Percentiles rank a stretch among this genome's conserved stretches.
Conservation (phyloP, 805 yeast genomes). For the Ogataea henricii region DNA sequence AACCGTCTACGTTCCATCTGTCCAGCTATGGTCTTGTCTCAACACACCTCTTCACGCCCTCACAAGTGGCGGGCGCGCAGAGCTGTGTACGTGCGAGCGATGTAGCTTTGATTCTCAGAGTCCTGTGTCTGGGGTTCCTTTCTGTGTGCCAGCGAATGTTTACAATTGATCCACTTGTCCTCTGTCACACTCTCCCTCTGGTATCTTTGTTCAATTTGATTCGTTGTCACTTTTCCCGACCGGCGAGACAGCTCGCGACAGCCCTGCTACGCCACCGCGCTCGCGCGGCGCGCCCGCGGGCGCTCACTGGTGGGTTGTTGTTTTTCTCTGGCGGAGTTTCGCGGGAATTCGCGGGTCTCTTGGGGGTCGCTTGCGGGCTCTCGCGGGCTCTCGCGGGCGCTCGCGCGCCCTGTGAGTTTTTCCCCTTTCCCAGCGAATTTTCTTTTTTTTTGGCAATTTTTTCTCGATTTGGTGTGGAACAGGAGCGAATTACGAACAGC, state of each 20-base stretch:
- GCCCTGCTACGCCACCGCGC: conserved; percentile 9
- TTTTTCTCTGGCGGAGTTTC: neutral
- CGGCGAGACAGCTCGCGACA: conserved; percentile 6
- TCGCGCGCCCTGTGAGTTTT: neutral
- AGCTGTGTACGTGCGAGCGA: neutral
- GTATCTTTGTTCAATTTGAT: conserved; percentile 20
- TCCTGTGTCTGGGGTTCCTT: neutral
- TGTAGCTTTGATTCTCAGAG: neutral
- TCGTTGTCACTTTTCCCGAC: conserved; percentile 24
- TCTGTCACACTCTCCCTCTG: conserved; percentile 1
- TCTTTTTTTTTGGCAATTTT: conserved; percentile 8
- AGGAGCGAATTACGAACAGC: conserved; percentile 9
- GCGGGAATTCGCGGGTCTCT: conserved; percentile 1
- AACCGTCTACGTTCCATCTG: neutral
- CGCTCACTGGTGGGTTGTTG: conserved; percentile 5
- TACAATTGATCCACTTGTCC: neutral
- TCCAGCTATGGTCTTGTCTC: neutral
- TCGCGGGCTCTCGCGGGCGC: neutral
- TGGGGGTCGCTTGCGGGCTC: neutral
- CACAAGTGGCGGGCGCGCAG: neutral
- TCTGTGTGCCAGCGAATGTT: neutral
- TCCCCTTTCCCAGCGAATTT: neutral
- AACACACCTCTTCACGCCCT: neutral
- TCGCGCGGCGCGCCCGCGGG: conserved; percentile 4
- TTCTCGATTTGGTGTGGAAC: conserved; percentile 7